Evolutionary conservation across 1,284 basidiomycete species (phyloP), one percentile per base, ranked within the genome.

Genomic region (Apiotrichum akiyoshidainum): DNA sequence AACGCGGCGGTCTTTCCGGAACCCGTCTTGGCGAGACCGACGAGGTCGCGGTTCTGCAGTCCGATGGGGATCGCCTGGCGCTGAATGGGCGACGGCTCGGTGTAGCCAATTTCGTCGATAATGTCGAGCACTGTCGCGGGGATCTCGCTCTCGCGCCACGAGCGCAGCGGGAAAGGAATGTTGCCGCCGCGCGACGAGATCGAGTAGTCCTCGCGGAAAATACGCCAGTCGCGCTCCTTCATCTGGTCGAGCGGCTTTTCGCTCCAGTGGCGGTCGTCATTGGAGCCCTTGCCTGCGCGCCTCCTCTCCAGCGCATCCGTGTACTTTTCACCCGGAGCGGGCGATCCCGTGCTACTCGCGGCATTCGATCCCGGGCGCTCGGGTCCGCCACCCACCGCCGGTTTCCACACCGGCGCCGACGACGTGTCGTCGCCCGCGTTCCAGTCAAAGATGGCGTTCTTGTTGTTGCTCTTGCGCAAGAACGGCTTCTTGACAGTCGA

Each of bases 1-100:
- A 98, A 99, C 2, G 94, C 92, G n/a, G 94, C 95, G 16, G 95
- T 99, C 82, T 99, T 99, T 74, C 95, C 95, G 67, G 95, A 98
- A 82, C 92, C 92, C 35, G 96, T 99, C 79, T 99, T 95, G 60
- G 95, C 96, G 57, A 99, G 92, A 68, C 95, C 96, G 70, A 99
- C 97, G 65, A 98, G 86, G 75, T 99, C 95, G 52, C 95, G 84
- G 71, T 95, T 94, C 74, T 94, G 90, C 65, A 99, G 77, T 46
- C 95, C 95, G 63, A 99, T 97, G 11, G 95, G 95, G 61, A 99
- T 98, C 9, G 96, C 95, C 76, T 99, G 95, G 46, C 95, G 84
- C 78, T 99, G 95, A 74, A 99, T 98, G 2, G 95, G 87, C 34
- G 90, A 92, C 0, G 95, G 95, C 60, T 98, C 95, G 69, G 90